Base-by-base conservation (phyloP, 495 filamentous ascomycete species). In the Hyaloscypha bicolor region DNA sequence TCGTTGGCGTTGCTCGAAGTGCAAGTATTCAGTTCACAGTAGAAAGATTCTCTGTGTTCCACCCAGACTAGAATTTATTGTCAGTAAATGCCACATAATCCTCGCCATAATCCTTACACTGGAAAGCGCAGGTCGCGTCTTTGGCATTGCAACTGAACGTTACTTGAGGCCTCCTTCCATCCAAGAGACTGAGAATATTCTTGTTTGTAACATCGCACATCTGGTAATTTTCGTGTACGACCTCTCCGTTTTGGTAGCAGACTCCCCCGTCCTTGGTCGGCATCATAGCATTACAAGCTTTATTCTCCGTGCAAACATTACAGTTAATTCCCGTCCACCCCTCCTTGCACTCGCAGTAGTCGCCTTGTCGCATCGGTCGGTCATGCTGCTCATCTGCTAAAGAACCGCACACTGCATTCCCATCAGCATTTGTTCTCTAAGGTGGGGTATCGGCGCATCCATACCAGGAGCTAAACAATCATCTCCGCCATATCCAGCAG, bases 291-390 rank as follows among this genome's bases (percentile, higher is more conserved):
- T 93, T 83, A 75, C 95, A 99, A 14, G 91, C 93, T 64, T 89
- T 79, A 75, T 98, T 83, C 19, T 87, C 86, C 55, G 89, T 85
- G 79, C 95, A 99, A 63, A 98, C 92, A 75, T 99, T 99, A 84
- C 95, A 99, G 82, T 99, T 99, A 78, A 98, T 94, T 68, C 95
- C 95, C n/a, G 86, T 86, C 95, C 95, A 99, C 57, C 96, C 95
- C 37, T 97, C 93, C 68, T 93, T 88, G 78, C 95, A 99, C 31
- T 94, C 79, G 78, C 95, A 99, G 39, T 82, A 79, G 19, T 87
- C 81, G 55, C 83, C 86, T 53, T 86, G 76, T 73, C 94, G 86
- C 68, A 88, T 85, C 19, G 88, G 81, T 71, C 95, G 86, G 67
- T 97, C 86, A 12, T 12, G 42, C 63, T 81, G 81, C 35, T 91